phyloP scores from a whole-genome alignment of 352 stramenopile genomes.

The Phytophthora syringae region DNA sequence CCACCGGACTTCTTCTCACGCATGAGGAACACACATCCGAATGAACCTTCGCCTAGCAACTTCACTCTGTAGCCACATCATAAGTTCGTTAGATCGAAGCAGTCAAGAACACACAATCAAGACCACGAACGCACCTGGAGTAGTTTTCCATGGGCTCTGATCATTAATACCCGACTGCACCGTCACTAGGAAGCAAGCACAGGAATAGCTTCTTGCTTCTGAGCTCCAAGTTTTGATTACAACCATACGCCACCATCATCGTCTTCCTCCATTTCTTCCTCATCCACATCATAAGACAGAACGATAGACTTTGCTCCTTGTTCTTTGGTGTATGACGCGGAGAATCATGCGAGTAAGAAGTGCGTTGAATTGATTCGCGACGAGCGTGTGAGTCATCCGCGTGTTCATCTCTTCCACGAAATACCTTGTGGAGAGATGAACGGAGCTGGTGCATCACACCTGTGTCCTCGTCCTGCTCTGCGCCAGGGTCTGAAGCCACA shows the following conservation, averaged over 20 bases:
- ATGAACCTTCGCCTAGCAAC: slow-evolving; percentile 89
- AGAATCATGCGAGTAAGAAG: slow-evolving; percentile 37
- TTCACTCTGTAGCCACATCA: slow-evolving; percentile 43
- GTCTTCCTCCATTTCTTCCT: slow-evolving; percentile 47
- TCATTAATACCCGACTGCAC: slow-evolving; percentile 22
- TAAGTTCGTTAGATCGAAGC: neutral
- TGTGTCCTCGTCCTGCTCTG: slow-evolving; percentile 41
- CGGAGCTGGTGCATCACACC: slow-evolving; percentile 45
- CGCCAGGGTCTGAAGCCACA: slow-evolving; percentile 36
- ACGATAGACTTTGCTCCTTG: slow-evolving; percentile 29
- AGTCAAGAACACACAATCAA: neutral
- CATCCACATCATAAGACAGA: slow-evolving; percentile 38
- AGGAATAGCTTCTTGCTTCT: slow-evolving; percentile 21
- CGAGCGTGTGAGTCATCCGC: neutral
- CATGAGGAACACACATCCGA: slow-evolving; percentile 91
- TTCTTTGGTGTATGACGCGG: slow-evolving; percentile 30
- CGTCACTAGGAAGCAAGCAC: neutral
- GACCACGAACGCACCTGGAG: slow-evolving; percentile 39
- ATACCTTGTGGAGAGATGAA: slow-evolving; percentile 45
- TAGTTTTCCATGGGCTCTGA: slow-evolving; percentile 53
- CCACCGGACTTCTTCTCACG: slow-evolving; percentile 72
- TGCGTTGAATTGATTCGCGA: slow-evolving; percentile 25
- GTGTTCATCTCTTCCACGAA: slow-evolving; percentile 20
- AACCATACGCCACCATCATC: slow-evolving; percentile 68
- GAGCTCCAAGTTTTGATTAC: no score